A percentile compares a stretch with the other conserved stretches of the same genome.
Evolutionary conservation across 1,139 yeast genomes (phyloP).

Genomic region (Suhomyces chickasaworum): DNA sequence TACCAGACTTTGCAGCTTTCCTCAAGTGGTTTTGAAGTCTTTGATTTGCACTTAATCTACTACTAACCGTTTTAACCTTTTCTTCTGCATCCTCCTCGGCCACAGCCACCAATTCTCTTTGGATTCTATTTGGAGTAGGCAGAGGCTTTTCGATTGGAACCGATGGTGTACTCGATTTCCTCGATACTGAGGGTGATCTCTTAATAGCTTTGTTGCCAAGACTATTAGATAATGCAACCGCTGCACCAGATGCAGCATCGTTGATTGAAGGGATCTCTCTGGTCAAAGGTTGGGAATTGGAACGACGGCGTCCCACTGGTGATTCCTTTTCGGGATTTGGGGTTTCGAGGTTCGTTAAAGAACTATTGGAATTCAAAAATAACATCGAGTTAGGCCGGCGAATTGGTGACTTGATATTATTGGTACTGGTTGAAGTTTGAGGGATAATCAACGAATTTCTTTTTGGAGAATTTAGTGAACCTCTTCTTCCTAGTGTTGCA

Average conservation of each 20-base stretch:
- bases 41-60: conserved; percentile 39
- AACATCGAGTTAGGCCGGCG: conserved; percentile 34
- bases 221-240: conserved; percentile 33
- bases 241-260: conserved; percentile 38
- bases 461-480: conserved; percentile 26
- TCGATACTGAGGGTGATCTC: conserved; percentile 19
- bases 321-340: conserved; percentile 7
- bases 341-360: conserved; percentile 22
- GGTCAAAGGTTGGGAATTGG: conserved; percentile 42
- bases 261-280: conserved; percentile 10
- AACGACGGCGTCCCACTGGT: conserved; percentile 33
- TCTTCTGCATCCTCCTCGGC: conserved; percentile 25
- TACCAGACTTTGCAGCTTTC: conserved; percentile 43
- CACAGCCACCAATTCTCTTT: conserved; percentile 24
- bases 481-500: conserved; percentile 16
- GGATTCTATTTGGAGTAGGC: conserved; percentile 16
- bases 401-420: conserved; percentile 13
- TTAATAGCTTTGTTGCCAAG: conserved; percentile 8
- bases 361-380: conserved; percentile 26
- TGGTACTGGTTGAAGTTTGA: conserved; percentile 9
- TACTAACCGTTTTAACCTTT: conserved; percentile 2
- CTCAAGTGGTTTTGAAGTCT: conserved; percentile 44
- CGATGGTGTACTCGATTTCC: conserved; percentile 10
- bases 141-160: conserved; percentile 5
- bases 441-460: conserved; percentile 20